Percentiles rank a stretch among this genome's conserved stretches.
Evolutionary conservation across 805 yeast species (phyloP).

Genomic region (Myxozyma mucilagina): DNA sequence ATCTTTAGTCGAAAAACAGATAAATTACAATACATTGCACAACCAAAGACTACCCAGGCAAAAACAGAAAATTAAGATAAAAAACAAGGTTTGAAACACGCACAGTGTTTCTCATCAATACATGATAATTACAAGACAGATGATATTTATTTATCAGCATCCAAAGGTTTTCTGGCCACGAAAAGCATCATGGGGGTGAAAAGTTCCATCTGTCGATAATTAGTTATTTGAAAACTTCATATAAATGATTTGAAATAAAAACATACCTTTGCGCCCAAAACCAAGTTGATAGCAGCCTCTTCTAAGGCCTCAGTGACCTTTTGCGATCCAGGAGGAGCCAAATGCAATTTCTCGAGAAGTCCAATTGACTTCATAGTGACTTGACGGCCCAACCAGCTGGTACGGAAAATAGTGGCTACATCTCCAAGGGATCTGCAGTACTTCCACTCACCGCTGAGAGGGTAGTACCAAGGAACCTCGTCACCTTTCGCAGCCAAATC

Average conservation of each 20-base stretch:
- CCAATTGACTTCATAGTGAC: slow-evolving; percentile 80
- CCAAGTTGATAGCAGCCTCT: slow-evolving; percentile 94
- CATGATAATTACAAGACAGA: neutral
- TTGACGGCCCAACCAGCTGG: slow-evolving; percentile 81
- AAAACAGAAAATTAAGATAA: neutral
- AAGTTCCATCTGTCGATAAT: slow-evolving; percentile 51
- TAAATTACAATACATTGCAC: neutral
- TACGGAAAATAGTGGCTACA: slow-evolving; percentile 80
- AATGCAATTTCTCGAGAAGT: slow-evolving; percentile 74
- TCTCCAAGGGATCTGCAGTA: slow-evolving; percentile 79
- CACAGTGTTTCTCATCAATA: neutral
- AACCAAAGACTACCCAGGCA: neutral
- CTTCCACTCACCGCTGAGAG: slow-evolving; percentile 91
- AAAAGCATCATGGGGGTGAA: slow-evolving; percentile 98
- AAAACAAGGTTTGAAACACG: neutral
- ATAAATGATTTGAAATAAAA: neutral
- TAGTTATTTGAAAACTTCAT: neutral
- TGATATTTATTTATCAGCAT: neutral
- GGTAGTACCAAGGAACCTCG: slow-evolving; percentile 96
- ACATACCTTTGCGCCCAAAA: slow-evolving; percentile 75
- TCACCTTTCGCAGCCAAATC: slow-evolving; percentile 83
- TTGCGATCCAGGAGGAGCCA: slow-evolving; percentile 90
- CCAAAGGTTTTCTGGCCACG: slow-evolving; percentile 75
- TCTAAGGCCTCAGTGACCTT: slow-evolving; percentile 91
- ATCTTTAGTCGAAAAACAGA: neutral